Percentiles rank a stretch among this genome's conserved stretches.
Conservation (phyloP, 192 early-diverging fungal species). For the Coemansia asiatica region DNA sequence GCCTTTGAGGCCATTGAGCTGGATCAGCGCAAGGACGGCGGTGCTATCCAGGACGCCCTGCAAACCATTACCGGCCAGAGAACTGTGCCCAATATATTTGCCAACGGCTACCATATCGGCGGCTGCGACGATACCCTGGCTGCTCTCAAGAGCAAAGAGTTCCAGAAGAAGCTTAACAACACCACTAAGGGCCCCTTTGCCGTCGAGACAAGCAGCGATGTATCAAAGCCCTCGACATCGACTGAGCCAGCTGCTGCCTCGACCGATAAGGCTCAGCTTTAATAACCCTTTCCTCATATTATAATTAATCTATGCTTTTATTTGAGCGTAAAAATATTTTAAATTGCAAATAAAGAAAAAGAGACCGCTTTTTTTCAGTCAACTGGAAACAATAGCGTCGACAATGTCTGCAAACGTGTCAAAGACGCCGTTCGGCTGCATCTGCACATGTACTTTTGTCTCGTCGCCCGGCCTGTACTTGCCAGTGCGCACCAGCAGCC, state of each 20-base stretch:
- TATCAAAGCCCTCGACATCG: constrained; percentile 3
- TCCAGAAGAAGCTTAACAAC: constrained; percentile 54
- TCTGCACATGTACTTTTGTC: constrained; percentile 35
- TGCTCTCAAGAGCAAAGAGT: constrained; percentile 50
- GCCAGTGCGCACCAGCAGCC: constrained; percentile 72
- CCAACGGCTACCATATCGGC: constrained; percentile 65
- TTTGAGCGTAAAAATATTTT: no score
- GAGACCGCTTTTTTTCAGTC: constrained; percentile 4
- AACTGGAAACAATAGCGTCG: constrained; percentile 56
- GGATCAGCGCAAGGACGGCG: constrained; percentile 53
- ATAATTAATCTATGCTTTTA: background rate
- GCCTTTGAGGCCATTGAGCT: constrained; percentile 58
- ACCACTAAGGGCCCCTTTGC: constrained; percentile 9
- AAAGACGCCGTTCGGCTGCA: constrained; percentile 57
- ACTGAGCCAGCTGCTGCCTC: background rate
- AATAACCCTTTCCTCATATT: background rate
- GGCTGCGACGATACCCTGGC: constrained; percentile 60
- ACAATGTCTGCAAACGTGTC: constrained; percentile 68
- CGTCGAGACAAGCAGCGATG: constrained; percentile 6
- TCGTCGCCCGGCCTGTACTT: constrained; percentile 82
- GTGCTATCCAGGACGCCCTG: constrained; percentile 64
- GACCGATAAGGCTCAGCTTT: constrained; percentile 21
- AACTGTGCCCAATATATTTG: constrained; percentile 79
- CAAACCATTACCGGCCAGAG: constrained; percentile 59
- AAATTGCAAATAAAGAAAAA: no score